phyloP scores from a whole-genome alignment of 768 basidiomycete genomes.

The Hysterangium stoloniferum region DNA sequence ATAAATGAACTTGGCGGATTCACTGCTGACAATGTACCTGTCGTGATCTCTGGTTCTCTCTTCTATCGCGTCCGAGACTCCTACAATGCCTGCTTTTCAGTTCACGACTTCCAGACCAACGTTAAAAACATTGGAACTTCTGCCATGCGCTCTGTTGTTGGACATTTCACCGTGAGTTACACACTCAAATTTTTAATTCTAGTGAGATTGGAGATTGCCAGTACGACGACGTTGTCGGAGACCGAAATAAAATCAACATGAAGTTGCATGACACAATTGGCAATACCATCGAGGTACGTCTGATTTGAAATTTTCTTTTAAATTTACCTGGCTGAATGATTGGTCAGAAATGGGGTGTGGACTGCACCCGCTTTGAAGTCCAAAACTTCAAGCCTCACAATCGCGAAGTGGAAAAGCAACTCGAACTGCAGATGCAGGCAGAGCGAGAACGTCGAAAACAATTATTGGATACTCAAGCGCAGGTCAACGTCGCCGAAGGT shows the following conservation, averaged over 20 bases:
- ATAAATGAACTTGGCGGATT: neutral
- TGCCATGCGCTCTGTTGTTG: constrained; percentile 47
- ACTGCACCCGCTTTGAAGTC: constrained; percentile 51
- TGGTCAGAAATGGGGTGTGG: constrained; percentile 45
- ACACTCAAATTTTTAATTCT: neutral
- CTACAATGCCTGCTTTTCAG: constrained; percentile 47
- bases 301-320: neutral
- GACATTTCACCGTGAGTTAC: constrained; percentile 21
- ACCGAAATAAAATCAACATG: constrained; percentile 46
- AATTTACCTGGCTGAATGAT: neutral
- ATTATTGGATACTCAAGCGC: constrained; percentile 48
- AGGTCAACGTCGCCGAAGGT: constrained; percentile 52
- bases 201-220: neutral
- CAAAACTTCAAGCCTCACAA: constrained; percentile 54
- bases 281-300: constrained; percentile 35
- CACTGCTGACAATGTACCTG: constrained; percentile 32
- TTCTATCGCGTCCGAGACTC: constrained; percentile 46
- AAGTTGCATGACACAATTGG: constrained; percentile 43
- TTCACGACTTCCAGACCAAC: constrained; percentile 41
- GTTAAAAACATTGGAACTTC: constrained; percentile 47
- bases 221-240: constrained; percentile 39
- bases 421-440: constrained; percentile 54
- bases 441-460: constrained; percentile 50
- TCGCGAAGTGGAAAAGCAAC: constrained; percentile 53
- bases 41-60: constrained; percentile 44